Conservation (phyloP, 345 rosid genomes). For the Salix purpurea region DNA sequence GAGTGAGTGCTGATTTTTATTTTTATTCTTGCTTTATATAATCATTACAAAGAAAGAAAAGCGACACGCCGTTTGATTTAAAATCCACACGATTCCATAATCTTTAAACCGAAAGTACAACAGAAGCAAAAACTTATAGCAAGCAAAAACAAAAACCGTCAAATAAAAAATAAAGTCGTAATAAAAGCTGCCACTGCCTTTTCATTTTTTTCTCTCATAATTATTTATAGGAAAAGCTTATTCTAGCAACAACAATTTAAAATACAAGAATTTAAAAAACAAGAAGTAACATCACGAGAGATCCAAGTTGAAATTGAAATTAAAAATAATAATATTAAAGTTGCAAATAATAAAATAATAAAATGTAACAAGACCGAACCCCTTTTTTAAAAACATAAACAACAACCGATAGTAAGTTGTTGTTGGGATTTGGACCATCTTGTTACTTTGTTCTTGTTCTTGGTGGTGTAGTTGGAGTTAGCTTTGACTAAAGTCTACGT, state of each 20-base stretch:
- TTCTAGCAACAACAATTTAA: neutral
- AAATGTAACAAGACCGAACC: neutral
- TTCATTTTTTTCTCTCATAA: neutral
- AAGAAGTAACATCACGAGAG: neutral
- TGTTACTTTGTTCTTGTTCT: neutral
- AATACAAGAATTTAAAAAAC: neutral
- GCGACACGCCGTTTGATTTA: conserved; percentile 27
- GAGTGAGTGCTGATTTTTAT: neutral
- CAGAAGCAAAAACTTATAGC: neutral
- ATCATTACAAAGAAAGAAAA: neutral
- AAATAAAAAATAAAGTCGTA: neutral
- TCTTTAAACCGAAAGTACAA: neutral
- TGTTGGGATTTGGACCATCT: conserved; percentile 14
- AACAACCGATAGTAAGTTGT: neutral
- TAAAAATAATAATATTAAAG: neutral
- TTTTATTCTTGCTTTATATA: neutral
- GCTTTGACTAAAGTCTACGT: conserved; percentile 35
- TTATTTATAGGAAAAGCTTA: neutral
- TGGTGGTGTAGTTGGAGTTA: conserved; percentile 6
- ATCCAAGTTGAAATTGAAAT: neutral
- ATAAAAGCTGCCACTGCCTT: neutral
- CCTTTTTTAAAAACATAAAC: neutral
- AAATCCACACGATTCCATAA: neutral
- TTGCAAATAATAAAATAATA: neutral
- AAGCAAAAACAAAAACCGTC: neutral